Evolutionary conservation across 192 early-diverging fungal species (phyloP).

Genomic region (Diversispora eburnea): DNA sequence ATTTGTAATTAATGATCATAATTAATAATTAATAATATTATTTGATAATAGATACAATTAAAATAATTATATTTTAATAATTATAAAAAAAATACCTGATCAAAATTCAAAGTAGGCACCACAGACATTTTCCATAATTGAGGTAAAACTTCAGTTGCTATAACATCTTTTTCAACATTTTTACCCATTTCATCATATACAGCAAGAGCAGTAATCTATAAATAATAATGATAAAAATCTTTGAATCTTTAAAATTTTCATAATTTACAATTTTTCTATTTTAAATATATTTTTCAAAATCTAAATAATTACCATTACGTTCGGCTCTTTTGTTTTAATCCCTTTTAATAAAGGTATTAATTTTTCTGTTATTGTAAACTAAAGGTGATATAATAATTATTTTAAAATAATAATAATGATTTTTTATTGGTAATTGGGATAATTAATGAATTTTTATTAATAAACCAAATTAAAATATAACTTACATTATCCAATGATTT

Average conservation of each 20-base stretch:
- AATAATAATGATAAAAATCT: not conserved
- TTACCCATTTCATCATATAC: constrained; percentile 79
- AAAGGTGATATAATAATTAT: not conserved
- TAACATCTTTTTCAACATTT: constrained; percentile 65
- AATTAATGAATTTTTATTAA: not conserved
- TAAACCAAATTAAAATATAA: not conserved
- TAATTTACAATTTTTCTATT: not conserved
- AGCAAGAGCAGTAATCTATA: constrained; percentile 67
- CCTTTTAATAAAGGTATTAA: constrained; percentile 72
- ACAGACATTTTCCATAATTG: constrained; percentile 74
- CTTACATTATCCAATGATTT: constrained; percentile 62
- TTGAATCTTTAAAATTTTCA: not conserved
- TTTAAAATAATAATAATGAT: not conserved
- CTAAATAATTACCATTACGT: constrained; percentile 53
- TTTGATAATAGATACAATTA: not conserved
- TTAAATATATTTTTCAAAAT: not conserved
- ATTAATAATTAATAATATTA: not conserved
- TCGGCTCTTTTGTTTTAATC: constrained; percentile 74
- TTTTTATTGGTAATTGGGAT: not conserved
- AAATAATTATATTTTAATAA: not conserved
- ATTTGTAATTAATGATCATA: not conserved
- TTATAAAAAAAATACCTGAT: constrained; percentile 48
- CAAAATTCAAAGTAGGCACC: constrained; percentile 63
- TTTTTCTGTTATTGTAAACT: constrained; percentile 66
- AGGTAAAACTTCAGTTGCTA: constrained; percentile 74